Base-by-base conservation (phyloP, 495 filamentous ascomycete species). In the Astrocystis sublimbata region DNA sequence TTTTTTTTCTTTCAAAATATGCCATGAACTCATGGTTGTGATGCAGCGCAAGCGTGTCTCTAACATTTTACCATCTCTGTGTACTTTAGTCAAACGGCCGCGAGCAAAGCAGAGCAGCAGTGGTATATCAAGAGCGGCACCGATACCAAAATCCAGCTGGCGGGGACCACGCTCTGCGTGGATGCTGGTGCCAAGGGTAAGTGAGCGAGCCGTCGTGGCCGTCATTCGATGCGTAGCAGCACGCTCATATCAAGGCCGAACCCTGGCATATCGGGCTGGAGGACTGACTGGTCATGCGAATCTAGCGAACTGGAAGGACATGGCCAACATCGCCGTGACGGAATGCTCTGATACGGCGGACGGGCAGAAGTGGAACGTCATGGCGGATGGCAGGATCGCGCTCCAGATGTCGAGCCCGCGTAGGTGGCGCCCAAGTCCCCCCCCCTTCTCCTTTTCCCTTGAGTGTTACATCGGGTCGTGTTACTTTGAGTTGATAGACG, bases 261-360 rank as follows among this genome's bases (percentile, higher is more conserved):
- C n/a, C n/a, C n/a, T n/a, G n/a, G n/a, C n/a, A n/a, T n/a, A n/a
- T n/a, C n/a, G n/a, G n/a, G n/a, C n/a, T n/a, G n/a, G n/a, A n/a
- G n/a, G n/a, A n/a, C n/a, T n/a, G n/a, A n/a, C n/a, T n/a, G n/a
- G n/a, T n/a, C n/a, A n/a, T n/a, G n/a, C n/a, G 33, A 13, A 4
- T 13, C 65, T 38, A 81, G 79, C 52, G 56, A 78, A 76, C 71
- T 83, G 81, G 80, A 82, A 79, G 70, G 80, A 83, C 60, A 82
- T 83, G 81, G 80, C 66, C 23, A 73, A 58, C 61, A 65, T 83
- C 66, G 74, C 59, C 36, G 38, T 84, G 21, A 73, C 74, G 40
- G 68, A 73, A 3, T 84, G 81, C 68, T 64, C 68, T 57, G 76
- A 74, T 50, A 76, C 72, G 35, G 70, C 61, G 15, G 68, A 65